A percentile compares a stretch with the other conserved stretches of the same genome.
These are phyloP conservation scores for Scleroderma bovista DNA, from an alignment of 768 basidiomycete genomes.

Conservation along the genomic window DNA sequence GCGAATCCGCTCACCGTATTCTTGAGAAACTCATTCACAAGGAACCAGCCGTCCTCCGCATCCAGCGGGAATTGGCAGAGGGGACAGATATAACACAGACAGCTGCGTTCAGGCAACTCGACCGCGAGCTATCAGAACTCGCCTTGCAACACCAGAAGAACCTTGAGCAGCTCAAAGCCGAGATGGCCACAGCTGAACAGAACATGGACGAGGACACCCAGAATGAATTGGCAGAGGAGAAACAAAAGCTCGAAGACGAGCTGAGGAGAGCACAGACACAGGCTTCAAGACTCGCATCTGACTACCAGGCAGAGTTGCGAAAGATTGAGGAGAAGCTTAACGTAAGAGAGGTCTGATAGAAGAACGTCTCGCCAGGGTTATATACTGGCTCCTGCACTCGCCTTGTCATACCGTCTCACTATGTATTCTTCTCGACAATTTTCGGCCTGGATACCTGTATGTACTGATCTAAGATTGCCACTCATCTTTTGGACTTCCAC, in stretches of 20 bases:
- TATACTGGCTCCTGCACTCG: conserved; percentile 2
- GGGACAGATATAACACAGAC: conserved; percentile 48
- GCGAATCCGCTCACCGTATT: conserved; percentile 41
- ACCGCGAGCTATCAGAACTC: conserved; percentile 43
- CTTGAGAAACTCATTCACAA: conserved; percentile 38
- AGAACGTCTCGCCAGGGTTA: not conserved
- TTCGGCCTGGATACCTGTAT: not conserved
- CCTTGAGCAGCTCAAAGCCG: conserved; percentile 39
- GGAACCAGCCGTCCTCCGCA: conserved; percentile 39
- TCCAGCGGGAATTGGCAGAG: conserved; percentile 50
- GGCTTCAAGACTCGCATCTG: conserved; percentile 25
- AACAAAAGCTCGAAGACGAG: conserved; percentile 26
- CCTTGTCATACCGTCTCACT: not conserved
- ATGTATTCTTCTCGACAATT: not conserved
- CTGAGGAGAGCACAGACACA: conserved; percentile 25
- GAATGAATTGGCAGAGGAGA: conserved; percentile 40
- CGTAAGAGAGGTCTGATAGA: conserved; percentile 23
- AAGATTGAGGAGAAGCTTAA: conserved; percentile 30
- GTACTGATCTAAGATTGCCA: conserved; percentile 3
- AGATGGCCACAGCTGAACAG: conserved; percentile 42
- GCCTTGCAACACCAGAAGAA: conserved; percentile 42
- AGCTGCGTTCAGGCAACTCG: conserved; percentile 46
- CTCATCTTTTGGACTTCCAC: not conserved
- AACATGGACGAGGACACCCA: conserved; percentile 42
- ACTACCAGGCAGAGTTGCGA: conserved; percentile 30